Evolutionary conservation across 371 early-diverging fungal genomes (phyloP).

Genomic region (Mortierella sp.): DNA sequence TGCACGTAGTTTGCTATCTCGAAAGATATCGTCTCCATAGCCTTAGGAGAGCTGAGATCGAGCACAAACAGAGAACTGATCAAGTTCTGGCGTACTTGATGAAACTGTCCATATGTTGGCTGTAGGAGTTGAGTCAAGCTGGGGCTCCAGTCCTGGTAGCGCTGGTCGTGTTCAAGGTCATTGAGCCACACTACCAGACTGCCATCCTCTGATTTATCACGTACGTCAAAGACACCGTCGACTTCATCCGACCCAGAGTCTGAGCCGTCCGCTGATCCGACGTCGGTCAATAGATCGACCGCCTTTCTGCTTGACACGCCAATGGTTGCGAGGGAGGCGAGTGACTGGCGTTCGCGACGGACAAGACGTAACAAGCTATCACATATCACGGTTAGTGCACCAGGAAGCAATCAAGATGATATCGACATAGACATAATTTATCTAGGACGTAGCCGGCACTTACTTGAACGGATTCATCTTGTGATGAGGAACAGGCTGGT

Average conservation of each 20-base stretch:
- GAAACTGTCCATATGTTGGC: slow-evolving; percentile 72
- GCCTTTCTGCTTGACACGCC: slow-evolving; percentile 71
- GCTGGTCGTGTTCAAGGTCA: slow-evolving; percentile 85
- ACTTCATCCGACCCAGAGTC: slow-evolving; percentile 42
- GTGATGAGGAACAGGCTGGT: slow-evolving; percentile 62
- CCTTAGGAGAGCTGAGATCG: slow-evolving; percentile 66
- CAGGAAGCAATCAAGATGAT: background rate
- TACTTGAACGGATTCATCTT: slow-evolving; percentile 78
- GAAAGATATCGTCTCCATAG: slow-evolving; percentile 45
- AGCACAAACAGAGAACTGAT: slow-evolving; percentile 76
- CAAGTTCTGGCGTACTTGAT: slow-evolving; percentile 78
- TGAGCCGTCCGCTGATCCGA: slow-evolving; percentile 31
- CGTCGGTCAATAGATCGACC: slow-evolving; percentile 70
- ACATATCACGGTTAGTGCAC: background rate
- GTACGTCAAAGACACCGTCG: slow-evolving; percentile 80
- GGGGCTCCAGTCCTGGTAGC: slow-evolving; percentile 78
- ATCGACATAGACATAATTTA: background rate
- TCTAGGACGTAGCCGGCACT: slow-evolving; percentile 2
- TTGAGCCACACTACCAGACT: slow-evolving; percentile 85
- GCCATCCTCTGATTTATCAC: slow-evolving; percentile 64
- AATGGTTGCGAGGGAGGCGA: slow-evolving; percentile 61
- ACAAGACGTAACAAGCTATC: slow-evolving; percentile 56
- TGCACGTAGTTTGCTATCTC: slow-evolving; percentile 66
- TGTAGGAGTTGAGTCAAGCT: slow-evolving; percentile 58
- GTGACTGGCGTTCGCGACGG: slow-evolving; percentile 58